Percentiles rank a stretch among this genome's conserved stretches.
phyloP scores from a whole-genome alignment of 176 grass and related monocot species.

The Carex parvula region DNA sequence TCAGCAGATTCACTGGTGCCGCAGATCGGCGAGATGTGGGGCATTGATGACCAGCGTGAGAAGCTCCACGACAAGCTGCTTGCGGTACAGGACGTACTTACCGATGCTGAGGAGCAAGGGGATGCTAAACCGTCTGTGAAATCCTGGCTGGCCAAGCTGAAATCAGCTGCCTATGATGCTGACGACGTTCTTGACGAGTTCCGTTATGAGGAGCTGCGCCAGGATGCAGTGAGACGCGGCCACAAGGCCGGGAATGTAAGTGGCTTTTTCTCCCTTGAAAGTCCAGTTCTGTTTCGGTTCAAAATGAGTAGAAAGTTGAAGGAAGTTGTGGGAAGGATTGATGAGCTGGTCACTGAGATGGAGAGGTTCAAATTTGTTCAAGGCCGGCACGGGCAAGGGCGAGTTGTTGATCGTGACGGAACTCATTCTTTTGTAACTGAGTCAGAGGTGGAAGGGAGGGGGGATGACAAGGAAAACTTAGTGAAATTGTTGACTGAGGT shows the following conservation, averaged over 20 bases:
- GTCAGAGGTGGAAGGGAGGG: not conserved
- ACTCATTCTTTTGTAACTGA: not conserved
- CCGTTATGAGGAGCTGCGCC: not conserved
- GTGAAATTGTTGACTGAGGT: not conserved
- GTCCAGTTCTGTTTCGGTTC: not conserved
- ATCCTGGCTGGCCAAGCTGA: slow-evolving; percentile 6
- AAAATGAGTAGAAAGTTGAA: slow-evolving; percentile 16
- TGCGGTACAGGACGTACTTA: not conserved
- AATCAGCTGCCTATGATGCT: slow-evolving; percentile 8
- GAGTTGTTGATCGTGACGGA: not conserved
- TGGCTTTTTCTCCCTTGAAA: not conserved
- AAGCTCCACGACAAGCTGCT: not conserved
- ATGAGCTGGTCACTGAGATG: not conserved
- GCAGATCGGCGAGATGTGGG: too few relatives aligned
- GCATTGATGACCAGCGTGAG: too few relatives aligned
- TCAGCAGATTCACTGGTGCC: too few relatives aligned
- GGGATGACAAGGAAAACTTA: not conserved
- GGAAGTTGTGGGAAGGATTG: not conserved
- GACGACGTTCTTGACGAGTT: slow-evolving; percentile 4
- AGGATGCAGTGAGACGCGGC: not conserved
- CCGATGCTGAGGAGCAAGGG: not conserved
- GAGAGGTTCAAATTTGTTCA: not conserved
- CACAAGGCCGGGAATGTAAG: not conserved
- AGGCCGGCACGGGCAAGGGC: not conserved
- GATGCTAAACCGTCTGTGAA: not conserved